Conservation (phyloP, 805 yeast genomes). For the Saturnispora serradocipensis region DNA sequence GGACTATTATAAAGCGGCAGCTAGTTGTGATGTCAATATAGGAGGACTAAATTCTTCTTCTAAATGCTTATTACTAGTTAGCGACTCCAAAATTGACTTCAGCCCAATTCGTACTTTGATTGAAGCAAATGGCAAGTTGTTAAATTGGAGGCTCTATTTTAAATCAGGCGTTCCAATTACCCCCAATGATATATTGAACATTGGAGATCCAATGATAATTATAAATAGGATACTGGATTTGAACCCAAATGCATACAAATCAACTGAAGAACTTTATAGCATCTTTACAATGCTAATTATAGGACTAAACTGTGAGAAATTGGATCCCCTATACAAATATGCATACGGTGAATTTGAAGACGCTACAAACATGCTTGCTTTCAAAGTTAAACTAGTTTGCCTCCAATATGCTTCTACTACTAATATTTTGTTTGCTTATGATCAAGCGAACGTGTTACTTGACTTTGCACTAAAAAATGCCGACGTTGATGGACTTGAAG, state of each 20-base stretch:
- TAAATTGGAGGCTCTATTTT: constrained; percentile 25
- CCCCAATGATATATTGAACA: constrained; percentile 20
- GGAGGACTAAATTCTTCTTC: constrained; percentile 21
- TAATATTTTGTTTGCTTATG: constrained; percentile 53
- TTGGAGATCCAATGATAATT: constrained; percentile 20
- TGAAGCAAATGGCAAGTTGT: constrained; percentile 16
- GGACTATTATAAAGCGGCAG: constrained; percentile 22
- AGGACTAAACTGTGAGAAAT: constrained; percentile 28
- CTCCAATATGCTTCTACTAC: constrained; percentile 59
- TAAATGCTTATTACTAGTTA: constrained; percentile 16
- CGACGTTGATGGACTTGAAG: constrained; percentile 9
- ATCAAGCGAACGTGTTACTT: constrained; percentile 32
- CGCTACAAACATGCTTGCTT: constrained; percentile 18
- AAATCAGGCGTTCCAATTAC: constrained; percentile 24
- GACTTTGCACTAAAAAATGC: constrained; percentile 16
- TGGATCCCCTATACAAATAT: constrained; percentile 7
- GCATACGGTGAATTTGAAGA: constrained; percentile 8
- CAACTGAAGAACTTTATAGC: constrained; percentile 32
- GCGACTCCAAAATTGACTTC: background rate
- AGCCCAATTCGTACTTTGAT: constrained; percentile 15
- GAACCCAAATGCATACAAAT: constrained; percentile 42
- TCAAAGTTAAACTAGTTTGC: constrained; percentile 32
- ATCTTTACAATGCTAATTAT: constrained; percentile 33
- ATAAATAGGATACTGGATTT: constrained; percentile 36
- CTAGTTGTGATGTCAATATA: constrained; percentile 21